Percentiles rank a stretch among this genome's conserved stretches.
These are phyloP conservation scores for Pinus albicaulis DNA, from an alignment of 75 land plant genomes.

Conservation along the genomic window DNA sequence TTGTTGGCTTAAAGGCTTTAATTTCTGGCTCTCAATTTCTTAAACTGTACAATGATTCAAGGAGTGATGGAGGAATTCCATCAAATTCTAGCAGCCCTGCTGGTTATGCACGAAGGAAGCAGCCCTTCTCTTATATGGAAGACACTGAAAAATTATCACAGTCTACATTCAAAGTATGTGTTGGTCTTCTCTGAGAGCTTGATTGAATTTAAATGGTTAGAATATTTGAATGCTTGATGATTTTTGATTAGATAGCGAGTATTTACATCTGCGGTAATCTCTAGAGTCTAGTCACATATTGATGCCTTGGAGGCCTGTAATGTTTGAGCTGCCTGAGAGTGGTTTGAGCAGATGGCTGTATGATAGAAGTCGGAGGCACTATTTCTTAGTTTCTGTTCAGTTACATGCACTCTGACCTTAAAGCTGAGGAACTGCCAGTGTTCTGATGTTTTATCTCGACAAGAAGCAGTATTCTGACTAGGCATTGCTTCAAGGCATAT, in stretches of 20 bases:
- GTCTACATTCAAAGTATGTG: slow-evolving; percentile 11
- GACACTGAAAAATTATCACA: slow-evolving; percentile 18
- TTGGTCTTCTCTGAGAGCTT: background rate
- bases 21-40: slow-evolving; percentile 18
- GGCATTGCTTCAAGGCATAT: background rate
- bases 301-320: background rate
- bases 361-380: background rate
- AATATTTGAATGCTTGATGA: background rate
- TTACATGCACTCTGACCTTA: background rate
- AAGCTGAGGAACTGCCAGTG: background rate
- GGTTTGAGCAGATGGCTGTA: background rate
- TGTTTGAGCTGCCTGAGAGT: background rate
- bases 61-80: slow-evolving; percentile 11
- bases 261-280: background rate
- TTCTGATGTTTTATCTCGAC: background rate
- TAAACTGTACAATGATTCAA: slow-evolving; percentile 9
- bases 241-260: background rate
- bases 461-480: background rate
- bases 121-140: slow-evolving; percentile 21
- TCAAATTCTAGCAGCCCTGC: slow-evolving; percentile 48
- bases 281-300: background rate
- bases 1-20: slow-evolving; percentile 39
- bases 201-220: background rate
- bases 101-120: slow-evolving; percentile 24
- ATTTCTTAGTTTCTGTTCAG: background rate